Base-by-base conservation (phyloP, 805 yeast species). In the Wickerhamomyces queroliae region DNA sequence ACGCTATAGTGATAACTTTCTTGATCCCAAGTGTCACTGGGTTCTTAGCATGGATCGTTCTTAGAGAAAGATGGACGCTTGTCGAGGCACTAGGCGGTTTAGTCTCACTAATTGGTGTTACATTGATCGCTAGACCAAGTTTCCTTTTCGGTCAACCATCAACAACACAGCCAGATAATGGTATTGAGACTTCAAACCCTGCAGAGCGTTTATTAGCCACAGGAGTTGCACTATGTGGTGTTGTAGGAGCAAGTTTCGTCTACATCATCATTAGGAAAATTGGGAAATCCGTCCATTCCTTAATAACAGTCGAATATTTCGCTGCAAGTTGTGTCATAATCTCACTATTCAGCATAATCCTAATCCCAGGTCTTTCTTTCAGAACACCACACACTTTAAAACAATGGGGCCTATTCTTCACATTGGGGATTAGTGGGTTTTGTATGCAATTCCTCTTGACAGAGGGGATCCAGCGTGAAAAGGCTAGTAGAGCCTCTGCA, bases 401-500 rank as follows among this genome's bases (percentile, higher is more conserved):
- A 50, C 91, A 86, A 58, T 85, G 95, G 93, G 46, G 63, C 2
- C 61, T 84, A 17, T 71, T 89, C 46, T 40, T 63, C 2, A 55
- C 71, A 18, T 70, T 87, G 42, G 95, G 96, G 3, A 44, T 82
- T 2, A 71, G 84, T 38, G 97, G 97, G 0, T 90, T 89, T 59
- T 62, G 79, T 43, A 83, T 83, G 80, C 96, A 90, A 58, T 80
- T 79, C 52, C 63, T 81, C 27, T 61, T 85, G 35, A 85, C 96
- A 0, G 78, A 86, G 8, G 96, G 96, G 1, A 73, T 89, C 37
- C 95, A 87, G 57, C 67, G 86, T 39, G 95, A 85, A 46, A 72
- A 69, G 43, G 95, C 96, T 0, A 78, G 88, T 4, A 71, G 84
- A 41, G 86, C 89, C 0, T 70, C 90, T 11, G 70, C 85, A 44